Conservation (phyloP, 768 basidiomycete genomes). For the Tylopilus sp. region DNA sequence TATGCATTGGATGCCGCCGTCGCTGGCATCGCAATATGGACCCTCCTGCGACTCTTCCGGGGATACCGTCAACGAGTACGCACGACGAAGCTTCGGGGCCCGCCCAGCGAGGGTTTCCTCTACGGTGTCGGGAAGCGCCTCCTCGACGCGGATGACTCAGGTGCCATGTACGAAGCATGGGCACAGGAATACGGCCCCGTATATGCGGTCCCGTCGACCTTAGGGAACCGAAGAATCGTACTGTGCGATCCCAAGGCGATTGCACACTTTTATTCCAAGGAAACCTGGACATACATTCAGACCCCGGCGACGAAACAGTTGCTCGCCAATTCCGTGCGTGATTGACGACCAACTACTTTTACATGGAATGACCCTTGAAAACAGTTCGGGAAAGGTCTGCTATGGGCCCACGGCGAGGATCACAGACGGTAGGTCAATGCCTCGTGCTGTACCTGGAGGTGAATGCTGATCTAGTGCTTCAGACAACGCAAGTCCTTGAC, state of each 20-base stretch:
- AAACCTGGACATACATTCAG: conserved; percentile 38
- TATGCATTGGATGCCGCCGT: neutral
- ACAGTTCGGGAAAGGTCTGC: conserved; percentile 28
- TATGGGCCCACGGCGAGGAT: conserved; percentile 36
- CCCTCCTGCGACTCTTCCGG: conserved; percentile 4
- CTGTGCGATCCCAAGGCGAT: conserved; percentile 42
- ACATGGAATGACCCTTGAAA: neutral
- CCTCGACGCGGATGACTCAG: neutral
- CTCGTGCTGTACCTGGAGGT: neutral
- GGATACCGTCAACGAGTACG: conserved; percentile 29
- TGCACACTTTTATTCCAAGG: too few species aligned
- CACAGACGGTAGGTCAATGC: conserved; percentile 38
- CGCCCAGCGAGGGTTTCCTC: conserved; percentile 15
- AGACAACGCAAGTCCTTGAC: conserved; percentile 39
- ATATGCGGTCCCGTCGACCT: conserved; percentile 14
- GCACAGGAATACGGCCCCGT: conserved; percentile 18
- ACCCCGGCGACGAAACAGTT: conserved; percentile 31
- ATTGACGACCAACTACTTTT: neutral
- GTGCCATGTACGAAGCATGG: conserved; percentile 21
- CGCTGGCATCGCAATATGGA: neutral
- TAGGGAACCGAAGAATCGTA: conserved; percentile 12
- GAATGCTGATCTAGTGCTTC: neutral
- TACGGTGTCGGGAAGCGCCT: conserved; percentile 16
- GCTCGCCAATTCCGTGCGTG: conserved; percentile 24
- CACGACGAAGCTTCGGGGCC: conserved; percentile 18